phyloP scores from a whole-genome alignment of 805 yeast genomes.

The Candida maris region DNA sequence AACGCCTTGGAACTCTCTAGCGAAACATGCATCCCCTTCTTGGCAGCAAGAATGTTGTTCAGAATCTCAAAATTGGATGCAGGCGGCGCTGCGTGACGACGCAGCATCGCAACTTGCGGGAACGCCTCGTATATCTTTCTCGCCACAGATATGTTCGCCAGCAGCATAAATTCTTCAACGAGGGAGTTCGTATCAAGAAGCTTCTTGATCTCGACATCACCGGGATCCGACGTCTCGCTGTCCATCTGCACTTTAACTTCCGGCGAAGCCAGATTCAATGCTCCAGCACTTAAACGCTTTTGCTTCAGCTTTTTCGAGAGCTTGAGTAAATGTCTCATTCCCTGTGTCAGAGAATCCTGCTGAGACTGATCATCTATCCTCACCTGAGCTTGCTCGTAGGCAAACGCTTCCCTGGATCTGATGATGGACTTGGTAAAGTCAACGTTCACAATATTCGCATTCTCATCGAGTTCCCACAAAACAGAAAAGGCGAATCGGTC shows the following conservation, averaged over 20 bases:
- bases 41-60: slow-evolving; percentile 81
- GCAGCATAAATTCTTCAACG: slow-evolving; percentile 97
- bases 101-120: slow-evolving; percentile 97
- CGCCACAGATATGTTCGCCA: slow-evolving; percentile 96
- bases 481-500: slow-evolving; percentile 96
- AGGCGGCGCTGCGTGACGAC: slow-evolving; percentile 98
- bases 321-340: slow-evolving; percentile 77
- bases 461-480: slow-evolving; percentile 87
- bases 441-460: slow-evolving; percentile 79
- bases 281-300: slow-evolving; percentile 89
- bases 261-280: slow-evolving; percentile 93
- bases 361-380: slow-evolving; percentile 78
- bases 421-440: slow-evolving; percentile 85
- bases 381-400: slow-evolving; percentile 88
- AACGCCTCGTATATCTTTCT: slow-evolving; percentile 85
- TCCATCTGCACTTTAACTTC: slow-evolving; percentile 98
- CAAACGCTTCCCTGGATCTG: slow-evolving; percentile 87
- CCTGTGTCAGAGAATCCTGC: slow-evolving; percentile 80
- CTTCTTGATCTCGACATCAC: slow-evolving; percentile 88
- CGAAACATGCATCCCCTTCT: slow-evolving; percentile 72
- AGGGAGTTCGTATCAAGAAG: slow-evolving; percentile 87
- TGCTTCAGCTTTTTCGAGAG: slow-evolving; percentile 85
- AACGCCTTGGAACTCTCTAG: slow-evolving; percentile 84
- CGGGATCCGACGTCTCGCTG: slow-evolving; percentile 94
- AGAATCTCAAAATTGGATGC: slow-evolving; percentile 84